A percentile compares a stretch with the other conserved stretches of the same genome.
Evolutionary conservation across 108 stramenopile species (phyloP).

Genomic region (Nitzschia putrida): DNA sequence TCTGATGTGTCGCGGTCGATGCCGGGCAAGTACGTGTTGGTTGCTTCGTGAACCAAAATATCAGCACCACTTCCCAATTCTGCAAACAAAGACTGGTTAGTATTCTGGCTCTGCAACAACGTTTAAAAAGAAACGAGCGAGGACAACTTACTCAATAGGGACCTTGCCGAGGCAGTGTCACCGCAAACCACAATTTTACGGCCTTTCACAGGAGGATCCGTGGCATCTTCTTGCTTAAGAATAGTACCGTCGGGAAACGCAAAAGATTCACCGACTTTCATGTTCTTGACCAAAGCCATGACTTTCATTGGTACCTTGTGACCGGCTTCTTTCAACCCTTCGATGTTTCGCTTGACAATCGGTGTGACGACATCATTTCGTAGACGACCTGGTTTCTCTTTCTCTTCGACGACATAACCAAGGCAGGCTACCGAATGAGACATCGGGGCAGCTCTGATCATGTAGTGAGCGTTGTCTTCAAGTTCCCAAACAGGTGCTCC

Average conservation of each 20-base stretch:
- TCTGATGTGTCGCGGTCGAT: constrained; percentile 66
- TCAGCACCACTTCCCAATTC: constrained; percentile 73
- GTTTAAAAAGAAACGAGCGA: no score
- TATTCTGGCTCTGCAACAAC: no score
- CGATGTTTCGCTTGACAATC: constrained; percentile 72
- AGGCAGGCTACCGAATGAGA: constrained; percentile 93
- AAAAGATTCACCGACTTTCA: constrained; percentile 68
- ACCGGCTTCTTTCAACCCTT: constrained; percentile 66
- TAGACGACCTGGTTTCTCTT: constrained; percentile 77
- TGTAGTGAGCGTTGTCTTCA: constrained; percentile 75
- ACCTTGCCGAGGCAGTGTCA: constrained; percentile 83
- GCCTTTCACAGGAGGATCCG: constrained; percentile 76
- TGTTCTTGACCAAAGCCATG: constrained; percentile 81
- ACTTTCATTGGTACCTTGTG: constrained; percentile 83
- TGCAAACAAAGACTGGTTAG: constrained; percentile 5
- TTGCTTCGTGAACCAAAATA: constrained; percentile 90
- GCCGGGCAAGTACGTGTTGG: constrained; percentile 75
- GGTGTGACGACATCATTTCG: constrained; percentile 76
- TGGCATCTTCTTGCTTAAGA: constrained; percentile 76
- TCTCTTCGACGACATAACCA: constrained; percentile 90
- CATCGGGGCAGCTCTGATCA: constrained; percentile 91
- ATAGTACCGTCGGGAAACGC: constrained; percentile 93
- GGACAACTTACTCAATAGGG: constrained; percentile 17
- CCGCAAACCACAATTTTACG: constrained; percentile 93
- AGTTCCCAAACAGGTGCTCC: constrained; percentile 88